Percentiles rank a stretch among this genome's conserved stretches.
These are phyloP conservation scores for Dioscorea cayenensis DNA, from an alignment of 116 monocot genomes.

Conservation along the genomic window DNA sequence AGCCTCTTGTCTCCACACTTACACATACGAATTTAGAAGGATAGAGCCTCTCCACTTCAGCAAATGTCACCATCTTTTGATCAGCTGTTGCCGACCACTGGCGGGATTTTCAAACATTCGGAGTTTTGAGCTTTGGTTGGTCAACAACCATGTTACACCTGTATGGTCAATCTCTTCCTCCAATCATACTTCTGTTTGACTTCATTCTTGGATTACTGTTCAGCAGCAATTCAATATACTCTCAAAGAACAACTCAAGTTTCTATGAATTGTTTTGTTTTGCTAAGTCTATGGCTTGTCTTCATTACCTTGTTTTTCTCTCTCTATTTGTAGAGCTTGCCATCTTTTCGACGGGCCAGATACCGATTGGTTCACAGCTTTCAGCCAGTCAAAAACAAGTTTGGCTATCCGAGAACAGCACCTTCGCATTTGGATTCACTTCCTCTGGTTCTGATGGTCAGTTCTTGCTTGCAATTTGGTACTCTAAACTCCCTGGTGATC, in stretches of 20 bases:
- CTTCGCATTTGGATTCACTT: slow-evolving; percentile 34
- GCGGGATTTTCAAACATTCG: slow-evolving; percentile 3
- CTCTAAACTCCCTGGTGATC: slow-evolving; percentile 14
- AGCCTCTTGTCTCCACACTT: too few species aligned
- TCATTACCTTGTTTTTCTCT: background rate
- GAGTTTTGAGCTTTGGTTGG: slow-evolving; percentile 1
- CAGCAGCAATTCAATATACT: slow-evolving; percentile 1
- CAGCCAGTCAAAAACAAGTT: slow-evolving; percentile 7
- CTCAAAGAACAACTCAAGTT: background rate
- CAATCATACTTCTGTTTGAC: background rate
- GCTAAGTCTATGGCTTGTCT: background rate
- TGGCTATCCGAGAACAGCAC: slow-evolving; percentile 32
- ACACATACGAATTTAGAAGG: too few species aligned
- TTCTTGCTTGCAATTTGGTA: slow-evolving; percentile 33
- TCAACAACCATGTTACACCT: slow-evolving; percentile 5
- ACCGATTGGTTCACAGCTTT: slow-evolving; percentile 16
- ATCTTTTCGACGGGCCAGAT: slow-evolving; percentile 6
- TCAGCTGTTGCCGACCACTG: slow-evolving; percentile 1
- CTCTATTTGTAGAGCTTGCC: slow-evolving; percentile 5
- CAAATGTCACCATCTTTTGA: background rate
- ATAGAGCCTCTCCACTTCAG: background rate
- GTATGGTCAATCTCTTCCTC: background rate
- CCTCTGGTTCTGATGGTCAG: slow-evolving; percentile 2
- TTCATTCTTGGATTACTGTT: background rate
- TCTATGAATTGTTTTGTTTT: background rate